Evolutionary conservation across 805 yeast species (phyloP).

Genomic region (Isabelozyma gotoi): DNA sequence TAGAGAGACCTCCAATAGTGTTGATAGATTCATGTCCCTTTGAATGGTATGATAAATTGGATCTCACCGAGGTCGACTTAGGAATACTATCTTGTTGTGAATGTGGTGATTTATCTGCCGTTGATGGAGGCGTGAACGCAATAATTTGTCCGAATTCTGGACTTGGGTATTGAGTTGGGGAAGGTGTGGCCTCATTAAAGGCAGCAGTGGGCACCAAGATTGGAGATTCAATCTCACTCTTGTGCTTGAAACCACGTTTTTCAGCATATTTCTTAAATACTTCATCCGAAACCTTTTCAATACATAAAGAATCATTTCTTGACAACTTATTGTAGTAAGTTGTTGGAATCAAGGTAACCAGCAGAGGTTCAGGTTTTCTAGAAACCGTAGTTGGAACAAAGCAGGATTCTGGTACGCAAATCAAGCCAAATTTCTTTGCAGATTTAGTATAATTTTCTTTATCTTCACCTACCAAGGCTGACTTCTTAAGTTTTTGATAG

Average conservation of each 20-base stretch:
- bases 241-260: conserved; percentile 47
- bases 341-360: conserved; percentile 63
- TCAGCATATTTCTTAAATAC: conserved; percentile 45
- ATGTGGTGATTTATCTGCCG: conserved; percentile 1
- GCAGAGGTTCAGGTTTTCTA: conserved; percentile 51
- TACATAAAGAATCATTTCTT: conserved; percentile 41
- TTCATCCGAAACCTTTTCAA: conserved; percentile 47
- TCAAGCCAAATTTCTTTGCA: conserved; percentile 47
- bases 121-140: no score
- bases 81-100: conserved; percentile 15
- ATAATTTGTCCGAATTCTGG: conserved; percentile 6
- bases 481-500: conserved; percentile 5
- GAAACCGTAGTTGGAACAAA: conserved; percentile 64
- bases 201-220: conserved; percentile 17
- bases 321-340: conserved; percentile 61
- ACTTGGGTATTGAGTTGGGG: conserved; percentile 15
- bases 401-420: conserved; percentile 58
- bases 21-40: conserved; percentile 30
- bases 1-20: conserved; percentile 36
- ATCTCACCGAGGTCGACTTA: conserved; percentile 22
- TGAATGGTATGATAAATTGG: conserved; percentile 31
- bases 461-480: conserved; percentile 18
- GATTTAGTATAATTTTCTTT: conserved; percentile 26
- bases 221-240: conserved; percentile 19
- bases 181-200: conserved; percentile 10